A percentile compares a stretch with the other conserved stretches of the same genome.
These are phyloP conservation scores for Populus hybrid DNA, from an alignment of 441 rosid species.

Conservation along the genomic window DNA sequence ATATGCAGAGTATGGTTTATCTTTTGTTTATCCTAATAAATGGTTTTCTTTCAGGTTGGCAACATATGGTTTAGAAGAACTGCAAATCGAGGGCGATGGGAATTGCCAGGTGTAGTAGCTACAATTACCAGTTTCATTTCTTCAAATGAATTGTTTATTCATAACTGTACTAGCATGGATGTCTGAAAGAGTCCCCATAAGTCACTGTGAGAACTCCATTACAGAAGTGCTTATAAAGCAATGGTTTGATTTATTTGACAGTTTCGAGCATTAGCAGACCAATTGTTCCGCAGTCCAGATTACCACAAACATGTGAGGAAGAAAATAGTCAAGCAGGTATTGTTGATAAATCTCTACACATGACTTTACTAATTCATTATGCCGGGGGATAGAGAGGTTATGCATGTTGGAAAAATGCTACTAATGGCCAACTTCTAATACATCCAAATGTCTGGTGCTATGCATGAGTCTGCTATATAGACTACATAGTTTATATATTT, in stretches of 20 bases:
- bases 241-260: conserved; percentile 30
- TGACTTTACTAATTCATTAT: not conserved
- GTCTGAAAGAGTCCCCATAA: not conserved
- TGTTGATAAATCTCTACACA: conserved; percentile 2
- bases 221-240: not conserved
- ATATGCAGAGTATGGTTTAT: not conserved
- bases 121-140: conserved; percentile 7
- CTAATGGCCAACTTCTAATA: not conserved
- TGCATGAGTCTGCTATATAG: not conserved
- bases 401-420: too few relatives aligned
- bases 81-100: conserved; percentile 95
- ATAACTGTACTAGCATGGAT: not conserved
- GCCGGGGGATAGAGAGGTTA: not conserved
- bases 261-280: conserved; percentile 98
- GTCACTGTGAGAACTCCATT: not conserved
- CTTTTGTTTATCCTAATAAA: conserved; percentile 1
- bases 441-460: not conserved
- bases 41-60: conserved; percentile 51
- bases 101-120: conserved; percentile 73
- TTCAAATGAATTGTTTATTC: not conserved
- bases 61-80: conserved; percentile 75
- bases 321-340: conserved; percentile 85
- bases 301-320: conserved; percentile 80
- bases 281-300: conserved; percentile 75
- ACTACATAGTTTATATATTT: not conserved